phyloP scores from a whole-genome alignment of 2,329 filamentous ascomycete species.

The Canariomyces notabilis region DNA sequence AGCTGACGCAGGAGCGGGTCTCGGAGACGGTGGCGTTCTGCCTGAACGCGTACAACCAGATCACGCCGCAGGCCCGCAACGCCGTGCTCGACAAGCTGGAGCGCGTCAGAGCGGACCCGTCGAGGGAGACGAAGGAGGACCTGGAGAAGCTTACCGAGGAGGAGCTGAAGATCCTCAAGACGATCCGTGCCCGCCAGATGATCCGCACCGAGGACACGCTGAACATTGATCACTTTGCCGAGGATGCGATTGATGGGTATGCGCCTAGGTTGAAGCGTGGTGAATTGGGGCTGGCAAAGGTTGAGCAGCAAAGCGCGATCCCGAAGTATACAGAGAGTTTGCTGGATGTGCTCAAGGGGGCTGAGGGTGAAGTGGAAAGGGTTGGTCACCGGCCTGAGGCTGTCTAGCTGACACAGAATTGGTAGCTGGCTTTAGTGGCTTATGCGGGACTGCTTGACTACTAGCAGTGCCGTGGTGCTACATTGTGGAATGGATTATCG shows the following conservation, averaged over 20 bases:
- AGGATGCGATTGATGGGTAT: constrained; percentile 28
- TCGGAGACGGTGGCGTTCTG: constrained; percentile 33
- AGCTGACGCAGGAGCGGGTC: constrained; percentile 26
- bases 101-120: background rate
- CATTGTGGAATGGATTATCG: too few species aligned
- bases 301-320: background rate
- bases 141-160: constrained; percentile 26
- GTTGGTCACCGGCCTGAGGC: background rate
- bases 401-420: background rate
- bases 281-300: constrained; percentile 24
- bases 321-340: background rate
- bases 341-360: background rate
- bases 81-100: constrained; percentile 12
- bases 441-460: too few species aligned
- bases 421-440: too few species aligned
- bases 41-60: constrained; percentile 27
- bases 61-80: constrained; percentile 4
- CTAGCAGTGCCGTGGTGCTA: too few species aligned
- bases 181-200: constrained; percentile 29
- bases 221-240: constrained; percentile 31
- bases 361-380: background rate
- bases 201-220: constrained; percentile 30
- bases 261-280: constrained; percentile 26
- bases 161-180: constrained; percentile 27
- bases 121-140: background rate